These are phyloP conservation scores for Protomyces lactucae-debilis DNA, from an alignment of 1,139 yeast genomes.

Conservation along the genomic window DNA sequence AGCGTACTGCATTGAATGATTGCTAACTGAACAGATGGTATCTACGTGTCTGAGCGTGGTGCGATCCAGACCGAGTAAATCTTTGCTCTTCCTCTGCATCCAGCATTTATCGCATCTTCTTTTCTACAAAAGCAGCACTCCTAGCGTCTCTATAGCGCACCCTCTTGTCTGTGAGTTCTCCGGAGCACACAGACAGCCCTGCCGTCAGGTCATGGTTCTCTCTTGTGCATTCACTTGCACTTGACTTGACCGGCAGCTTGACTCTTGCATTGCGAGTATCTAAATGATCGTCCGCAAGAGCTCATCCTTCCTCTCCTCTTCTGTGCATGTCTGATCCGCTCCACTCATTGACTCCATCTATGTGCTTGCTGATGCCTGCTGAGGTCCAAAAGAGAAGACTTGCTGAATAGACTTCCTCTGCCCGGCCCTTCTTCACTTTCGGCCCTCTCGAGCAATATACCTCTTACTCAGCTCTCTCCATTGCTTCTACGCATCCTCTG, in stretches of 20 bases:
- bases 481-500: too few relatives aligned
- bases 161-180: background rate
- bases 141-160: background rate
- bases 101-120: too few relatives aligned
- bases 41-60: conserved; percentile 97
- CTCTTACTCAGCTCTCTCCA: too few relatives aligned
- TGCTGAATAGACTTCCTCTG: too few relatives aligned
- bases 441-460: too few relatives aligned
- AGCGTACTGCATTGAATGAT: too few relatives aligned
- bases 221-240: background rate
- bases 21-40: background rate
- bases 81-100: background rate
- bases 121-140: background rate
- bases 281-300: background rate
- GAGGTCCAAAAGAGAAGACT: too few relatives aligned
- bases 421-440: too few relatives aligned
- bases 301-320: background rate
- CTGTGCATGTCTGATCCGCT: too few relatives aligned
- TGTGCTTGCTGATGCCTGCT: too few relatives aligned
- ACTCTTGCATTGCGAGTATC: conserved; percentile 1
- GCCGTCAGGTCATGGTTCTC: background rate
- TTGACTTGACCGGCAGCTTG: background rate
- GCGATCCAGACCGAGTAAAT: conserved; percentile 58
- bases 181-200: background rate
- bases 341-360: too few relatives aligned